Evolutionary conservation across 2,329 filamentous ascomycete species (phyloP).

Genomic region (Pestalotiopsis sp.): DNA sequence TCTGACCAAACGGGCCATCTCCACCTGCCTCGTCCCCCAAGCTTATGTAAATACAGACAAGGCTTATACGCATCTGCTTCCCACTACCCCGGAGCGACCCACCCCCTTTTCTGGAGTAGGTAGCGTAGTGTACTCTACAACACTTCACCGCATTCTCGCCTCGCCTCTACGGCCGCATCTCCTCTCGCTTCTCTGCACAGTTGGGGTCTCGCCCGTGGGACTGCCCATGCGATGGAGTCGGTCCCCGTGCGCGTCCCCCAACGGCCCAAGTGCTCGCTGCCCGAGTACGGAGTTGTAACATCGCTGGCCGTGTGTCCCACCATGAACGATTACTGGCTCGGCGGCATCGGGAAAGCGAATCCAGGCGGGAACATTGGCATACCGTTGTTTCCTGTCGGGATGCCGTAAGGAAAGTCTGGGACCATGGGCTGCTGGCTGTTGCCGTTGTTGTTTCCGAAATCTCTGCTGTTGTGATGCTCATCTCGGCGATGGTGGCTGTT

Average conservation of each 20-base stretch:
- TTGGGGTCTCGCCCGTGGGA: neutral
- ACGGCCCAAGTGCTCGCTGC: neutral
- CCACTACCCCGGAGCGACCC: neutral
- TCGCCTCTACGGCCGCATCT: neutral
- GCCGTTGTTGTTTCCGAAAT: constrained; percentile 20
- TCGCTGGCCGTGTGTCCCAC: neutral
- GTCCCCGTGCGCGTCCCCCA: neutral
- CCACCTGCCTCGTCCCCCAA: neutral
- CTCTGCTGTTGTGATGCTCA: constrained; percentile 20
- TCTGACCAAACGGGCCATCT: neutral
- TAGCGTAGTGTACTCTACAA: neutral
- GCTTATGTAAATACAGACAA: neutral
- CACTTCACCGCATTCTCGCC: neutral
- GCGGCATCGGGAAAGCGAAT: constrained; percentile 37
- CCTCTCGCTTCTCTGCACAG: neutral
- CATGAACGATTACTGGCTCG: constrained; percentile 25
- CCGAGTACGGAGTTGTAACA: neutral
- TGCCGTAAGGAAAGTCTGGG: constrained; percentile 41
- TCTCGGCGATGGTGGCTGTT: constrained; percentile 16
- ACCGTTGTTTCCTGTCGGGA: constrained; percentile 46
- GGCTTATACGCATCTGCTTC: neutral
- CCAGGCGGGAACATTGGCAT: constrained; percentile 50
- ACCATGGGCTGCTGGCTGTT: constrained; percentile 30
- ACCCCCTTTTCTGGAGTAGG: neutral
- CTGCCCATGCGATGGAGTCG: neutral